Conservation (phyloP, 148 eudicot species). For the Tetragonia tetragonoides region DNA sequence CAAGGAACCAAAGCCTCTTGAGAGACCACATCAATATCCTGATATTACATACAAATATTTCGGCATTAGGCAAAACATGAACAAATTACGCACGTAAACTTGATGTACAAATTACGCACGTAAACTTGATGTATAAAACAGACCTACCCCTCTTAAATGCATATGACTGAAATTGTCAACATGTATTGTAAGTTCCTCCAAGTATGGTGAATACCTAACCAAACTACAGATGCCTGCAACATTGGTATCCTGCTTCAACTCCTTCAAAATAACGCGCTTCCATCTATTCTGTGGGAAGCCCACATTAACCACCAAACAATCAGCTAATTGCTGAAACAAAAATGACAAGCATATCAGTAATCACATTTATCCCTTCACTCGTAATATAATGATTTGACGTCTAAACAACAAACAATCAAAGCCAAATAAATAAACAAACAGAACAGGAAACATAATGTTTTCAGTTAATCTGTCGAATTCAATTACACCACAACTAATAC, state of each 20-base stretch:
- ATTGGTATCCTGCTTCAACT: too few species aligned
- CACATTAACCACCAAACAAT: neutral
- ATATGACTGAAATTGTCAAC: neutral
- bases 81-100: neutral
- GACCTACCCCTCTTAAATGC: neutral
- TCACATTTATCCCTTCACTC: neutral
- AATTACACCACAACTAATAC: too few species aligned
- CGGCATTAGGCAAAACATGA: neutral
- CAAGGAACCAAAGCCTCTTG: constrained; percentile 9
- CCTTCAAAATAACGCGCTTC: neutral
- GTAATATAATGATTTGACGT: too few species aligned
- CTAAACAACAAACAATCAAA: too few species aligned
- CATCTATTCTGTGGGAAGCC: constrained; percentile 1
- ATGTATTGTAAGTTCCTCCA: constrained; percentile 11
- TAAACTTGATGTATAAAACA: neutral
- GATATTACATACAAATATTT: neutral
- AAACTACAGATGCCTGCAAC: neutral
- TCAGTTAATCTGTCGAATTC: too few species aligned
- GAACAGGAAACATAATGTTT: too few species aligned
- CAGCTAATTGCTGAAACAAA: neutral
- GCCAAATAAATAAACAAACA: too few species aligned
- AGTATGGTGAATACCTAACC: neutral
- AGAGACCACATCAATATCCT: neutral
- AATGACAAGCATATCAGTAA: neutral
- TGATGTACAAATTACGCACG: neutral